Evolutionary conservation across 345 rosid genomes (phyloP).

Genomic region (Aethionema arabicum): DNA sequence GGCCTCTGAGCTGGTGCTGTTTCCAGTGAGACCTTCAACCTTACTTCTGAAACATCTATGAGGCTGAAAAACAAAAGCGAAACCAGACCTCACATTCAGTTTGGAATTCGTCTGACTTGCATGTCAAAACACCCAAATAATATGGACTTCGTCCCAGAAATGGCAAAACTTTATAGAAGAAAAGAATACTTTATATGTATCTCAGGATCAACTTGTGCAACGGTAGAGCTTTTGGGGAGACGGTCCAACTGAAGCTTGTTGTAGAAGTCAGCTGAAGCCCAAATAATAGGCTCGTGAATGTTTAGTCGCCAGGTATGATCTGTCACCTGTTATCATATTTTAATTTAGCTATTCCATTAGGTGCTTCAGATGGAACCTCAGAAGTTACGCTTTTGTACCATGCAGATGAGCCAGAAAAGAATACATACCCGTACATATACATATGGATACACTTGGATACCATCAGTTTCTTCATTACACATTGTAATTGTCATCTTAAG

Average conservation of each 20-base stretch:
- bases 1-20: slow-evolving; percentile 95
- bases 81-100: slow-evolving; percentile 13
- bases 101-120: slow-evolving; percentile 17
- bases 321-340: slow-evolving; percentile 54
- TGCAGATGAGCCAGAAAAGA: slow-evolving; percentile 15
- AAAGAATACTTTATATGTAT: slow-evolving; percentile 72
- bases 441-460: slow-evolving; percentile 78
- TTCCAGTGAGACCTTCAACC: slow-evolving; percentile 84
- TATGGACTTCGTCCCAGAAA: slow-evolving; percentile 5
- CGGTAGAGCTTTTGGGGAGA: slow-evolving; percentile 67
- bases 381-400: slow-evolving; percentile 11
- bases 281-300: slow-evolving; percentile 94
- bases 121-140: slow-evolving; percentile 19
- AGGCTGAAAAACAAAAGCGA: slow-evolving; percentile 56
- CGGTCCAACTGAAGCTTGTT: slow-evolving; percentile 77
- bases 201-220: slow-evolving; percentile 92
- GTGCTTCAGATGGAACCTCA: slow-evolving; percentile 20
- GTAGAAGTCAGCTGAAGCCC: slow-evolving; percentile 84
- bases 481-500: slow-evolving; percentile 87
- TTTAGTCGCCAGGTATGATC: slow-evolving; percentile 85
- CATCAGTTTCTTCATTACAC: slow-evolving; percentile 73
- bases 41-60: slow-evolving; percentile 90
- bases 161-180: slow-evolving; percentile 11
- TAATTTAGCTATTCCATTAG: slow-evolving; percentile 22
- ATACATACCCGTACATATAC: slow-evolving; percentile 81